A percentile compares a stretch with the other conserved stretches of the same genome.
These are phyloP conservation scores for Colletotrichum sublineola DNA, from an alignment of 2,329 filamentous ascomycete species.

Conservation along the genomic window DNA sequence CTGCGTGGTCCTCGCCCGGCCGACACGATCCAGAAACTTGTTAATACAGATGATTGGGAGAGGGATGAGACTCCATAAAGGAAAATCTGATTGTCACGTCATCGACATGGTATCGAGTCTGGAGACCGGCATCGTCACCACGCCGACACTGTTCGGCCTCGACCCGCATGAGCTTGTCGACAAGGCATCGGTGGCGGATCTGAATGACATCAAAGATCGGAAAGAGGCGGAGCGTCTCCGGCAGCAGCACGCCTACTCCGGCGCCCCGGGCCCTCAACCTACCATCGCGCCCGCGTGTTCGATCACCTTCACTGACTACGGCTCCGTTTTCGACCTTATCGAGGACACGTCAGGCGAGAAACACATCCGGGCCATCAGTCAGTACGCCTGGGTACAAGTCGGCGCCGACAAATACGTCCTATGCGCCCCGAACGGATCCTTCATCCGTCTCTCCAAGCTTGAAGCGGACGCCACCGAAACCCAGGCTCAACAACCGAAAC, in stretches of 20 bases:
- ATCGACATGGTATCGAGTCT: constrained; percentile 96
- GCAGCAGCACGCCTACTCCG: constrained; percentile 43
- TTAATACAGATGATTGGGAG: constrained; percentile 98
- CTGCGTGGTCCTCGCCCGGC: constrained; percentile 88
- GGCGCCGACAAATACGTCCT: constrained; percentile 80
- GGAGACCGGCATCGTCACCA: constrained; percentile 86
- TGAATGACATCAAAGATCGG: constrained; percentile 67
- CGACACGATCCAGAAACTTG: constrained; percentile 92
- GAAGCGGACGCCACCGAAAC: constrained; percentile 39
- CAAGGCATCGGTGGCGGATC: constrained; percentile 71
- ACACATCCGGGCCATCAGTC: constrained; percentile 82
- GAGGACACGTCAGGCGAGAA: constrained; percentile 83
- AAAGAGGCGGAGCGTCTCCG: constrained; percentile 60
- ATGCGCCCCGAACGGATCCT: constrained; percentile 73
- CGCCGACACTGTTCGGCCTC: constrained; percentile 92
- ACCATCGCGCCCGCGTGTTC: constrained; percentile 50
- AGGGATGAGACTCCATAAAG: constrained; percentile 85
- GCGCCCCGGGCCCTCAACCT: not conserved
- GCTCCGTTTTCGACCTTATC: constrained; percentile 91
- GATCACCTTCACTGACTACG: constrained; percentile 90
- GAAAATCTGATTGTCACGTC: constrained; percentile 90
- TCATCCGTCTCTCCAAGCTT: constrained; percentile 65
- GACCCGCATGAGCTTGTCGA: constrained; percentile 84
- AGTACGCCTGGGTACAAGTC: constrained; percentile 85
- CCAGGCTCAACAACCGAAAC: not conserved